A percentile compares a stretch with the other conserved stretches of the same genome.
Conservation (phyloP, 305 asterid genomes). For the Caryopteris hybrid region DNA sequence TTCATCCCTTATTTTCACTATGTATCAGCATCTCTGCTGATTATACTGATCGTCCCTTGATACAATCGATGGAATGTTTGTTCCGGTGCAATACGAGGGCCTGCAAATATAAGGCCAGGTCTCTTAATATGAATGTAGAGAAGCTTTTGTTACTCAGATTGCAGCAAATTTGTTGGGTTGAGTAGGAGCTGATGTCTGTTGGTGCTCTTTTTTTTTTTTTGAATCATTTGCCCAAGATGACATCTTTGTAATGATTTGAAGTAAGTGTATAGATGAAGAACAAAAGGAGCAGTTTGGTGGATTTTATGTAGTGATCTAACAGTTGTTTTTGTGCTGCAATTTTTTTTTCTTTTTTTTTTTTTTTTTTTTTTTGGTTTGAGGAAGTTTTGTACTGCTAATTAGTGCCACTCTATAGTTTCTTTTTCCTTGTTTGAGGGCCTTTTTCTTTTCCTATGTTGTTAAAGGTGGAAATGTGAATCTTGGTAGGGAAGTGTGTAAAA, state of each 20-base stretch:
- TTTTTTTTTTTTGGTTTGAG: neutral
- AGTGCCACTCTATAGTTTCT: neutral
- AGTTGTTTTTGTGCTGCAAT: neutral
- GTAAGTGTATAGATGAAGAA: constrained; percentile 18
- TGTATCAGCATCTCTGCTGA: constrained; percentile 17
- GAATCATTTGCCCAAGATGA: constrained; percentile 8
- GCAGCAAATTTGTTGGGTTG: constrained; percentile 5
- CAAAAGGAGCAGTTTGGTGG: neutral
- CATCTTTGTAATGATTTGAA: constrained; percentile 14
- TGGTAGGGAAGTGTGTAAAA: constrained; percentile 30
- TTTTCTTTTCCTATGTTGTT: neutral
- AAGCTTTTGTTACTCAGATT: neutral
- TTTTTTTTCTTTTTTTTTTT: neutral
- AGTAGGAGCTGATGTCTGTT: constrained; percentile 26
- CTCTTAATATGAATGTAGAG: neutral
- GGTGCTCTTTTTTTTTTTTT: constrained; percentile 16
- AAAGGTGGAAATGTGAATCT: constrained; percentile 24
- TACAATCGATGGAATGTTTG: neutral
- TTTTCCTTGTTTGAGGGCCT: neutral
- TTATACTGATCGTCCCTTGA: neutral
- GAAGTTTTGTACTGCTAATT: neutral
- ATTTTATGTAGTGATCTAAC: neutral
- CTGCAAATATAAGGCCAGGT: too few relatives aligned
- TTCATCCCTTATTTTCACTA: constrained; percentile 2
- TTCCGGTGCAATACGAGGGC: neutral